Conservation (phyloP, 2,329 filamentous ascomycete genomes). For the Phialophora macrospora region DNA sequence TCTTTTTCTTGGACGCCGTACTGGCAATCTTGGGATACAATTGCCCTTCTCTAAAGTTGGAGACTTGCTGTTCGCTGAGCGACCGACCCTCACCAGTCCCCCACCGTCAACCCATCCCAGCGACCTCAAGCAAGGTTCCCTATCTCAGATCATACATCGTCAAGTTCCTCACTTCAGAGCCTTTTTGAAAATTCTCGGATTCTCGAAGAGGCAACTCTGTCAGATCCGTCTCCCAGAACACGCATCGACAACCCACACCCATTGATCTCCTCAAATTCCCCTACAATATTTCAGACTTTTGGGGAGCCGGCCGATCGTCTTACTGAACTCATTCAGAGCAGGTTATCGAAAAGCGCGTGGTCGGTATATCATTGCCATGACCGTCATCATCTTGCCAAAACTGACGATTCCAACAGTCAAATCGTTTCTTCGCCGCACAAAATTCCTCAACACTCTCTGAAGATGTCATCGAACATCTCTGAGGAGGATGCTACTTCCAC, state of each 20-base stretch:
- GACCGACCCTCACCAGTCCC: neutral
- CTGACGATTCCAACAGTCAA: neutral
- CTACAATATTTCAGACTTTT: neutral
- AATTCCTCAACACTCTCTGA: neutral
- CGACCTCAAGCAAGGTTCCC: neutral
- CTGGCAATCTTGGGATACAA: neutral
- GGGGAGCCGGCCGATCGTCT: conserved; percentile 1
- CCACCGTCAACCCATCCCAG: neutral
- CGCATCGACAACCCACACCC: neutral
- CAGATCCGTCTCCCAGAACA: neutral
- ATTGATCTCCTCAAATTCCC: neutral
- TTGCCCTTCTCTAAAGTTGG: neutral
- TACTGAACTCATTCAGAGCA: neutral
- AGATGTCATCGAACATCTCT: neutral
- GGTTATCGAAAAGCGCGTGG: neutral
- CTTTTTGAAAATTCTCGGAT: neutral
- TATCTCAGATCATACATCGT: neutral
- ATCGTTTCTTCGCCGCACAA: neutral
- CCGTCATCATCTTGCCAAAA: neutral
- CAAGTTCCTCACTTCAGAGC: neutral
- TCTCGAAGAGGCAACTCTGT: neutral
- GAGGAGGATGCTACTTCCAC: neutral
- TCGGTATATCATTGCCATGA: neutral
- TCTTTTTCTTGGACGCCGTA: neutral
- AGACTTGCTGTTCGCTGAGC: conserved; percentile 1